Percentiles rank a stretch among this genome's conserved stretches.
phyloP scores from a whole-genome alignment of 805 yeast genomes.

The Candida andamanensis region DNA sequence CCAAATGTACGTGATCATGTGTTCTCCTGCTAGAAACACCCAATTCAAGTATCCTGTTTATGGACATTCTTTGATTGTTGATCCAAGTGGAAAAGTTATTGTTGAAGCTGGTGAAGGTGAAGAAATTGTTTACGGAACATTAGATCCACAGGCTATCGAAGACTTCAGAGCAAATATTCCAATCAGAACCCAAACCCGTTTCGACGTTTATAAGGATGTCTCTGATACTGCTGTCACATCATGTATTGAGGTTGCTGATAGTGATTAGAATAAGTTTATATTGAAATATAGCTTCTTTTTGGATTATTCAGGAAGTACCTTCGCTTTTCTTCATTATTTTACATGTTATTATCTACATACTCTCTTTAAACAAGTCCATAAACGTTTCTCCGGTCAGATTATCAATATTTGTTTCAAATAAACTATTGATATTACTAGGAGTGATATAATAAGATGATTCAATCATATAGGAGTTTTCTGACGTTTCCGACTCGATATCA shows the following conservation, averaged over 20 bases:
- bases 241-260: constrained; percentile 7
- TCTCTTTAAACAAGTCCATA: no score
- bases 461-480: no score
- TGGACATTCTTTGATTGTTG: constrained; percentile 62
- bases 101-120: constrained; percentile 78
- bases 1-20: constrained; percentile 60
- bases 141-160: constrained; percentile 57
- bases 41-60: constrained; percentile 56
- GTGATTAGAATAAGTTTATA: constrained; percentile 5
- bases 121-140: constrained; percentile 67
- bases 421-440: no score
- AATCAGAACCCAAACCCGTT: constrained; percentile 63
- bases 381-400: no score
- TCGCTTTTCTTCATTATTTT: no score
- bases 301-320: no score
- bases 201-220: constrained; percentile 52
- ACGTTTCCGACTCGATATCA: no score
- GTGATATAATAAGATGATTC: no score
- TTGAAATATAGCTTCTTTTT: no score
- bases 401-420: no score
- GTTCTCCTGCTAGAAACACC: constrained; percentile 75
- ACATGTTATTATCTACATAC: no score
- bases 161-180: constrained; percentile 65
- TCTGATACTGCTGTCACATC: constrained; percentile 8
- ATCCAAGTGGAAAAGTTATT: constrained; percentile 55